A percentile compares a stretch with the other conserved stretches of the same genome.
Conservation (phyloP, 2,329 filamentous ascomycete genomes). For the Fusarium euwallaceae region DNA sequence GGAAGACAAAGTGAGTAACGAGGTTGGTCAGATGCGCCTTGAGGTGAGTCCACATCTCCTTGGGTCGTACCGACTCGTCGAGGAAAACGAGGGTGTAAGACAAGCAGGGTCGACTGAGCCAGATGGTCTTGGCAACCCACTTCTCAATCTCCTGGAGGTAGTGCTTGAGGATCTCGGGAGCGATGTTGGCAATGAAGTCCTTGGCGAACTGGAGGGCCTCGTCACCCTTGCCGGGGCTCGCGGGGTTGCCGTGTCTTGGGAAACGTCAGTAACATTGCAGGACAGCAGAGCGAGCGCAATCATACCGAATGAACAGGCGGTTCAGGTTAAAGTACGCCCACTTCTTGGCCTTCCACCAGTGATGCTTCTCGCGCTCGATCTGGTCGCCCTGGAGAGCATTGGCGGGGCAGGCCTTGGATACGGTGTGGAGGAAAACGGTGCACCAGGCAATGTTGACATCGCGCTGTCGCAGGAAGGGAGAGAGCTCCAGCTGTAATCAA, state of each 20-base stretch:
- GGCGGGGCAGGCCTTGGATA: constrained; percentile 85
- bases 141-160: constrained; percentile 96
- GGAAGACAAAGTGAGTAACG: constrained; percentile 95
- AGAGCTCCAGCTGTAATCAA: constrained; percentile 81
- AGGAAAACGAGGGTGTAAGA: constrained; percentile 95
- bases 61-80: constrained; percentile 97
- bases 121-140: constrained; percentile 94
- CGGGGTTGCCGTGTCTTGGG: constrained; percentile 87
- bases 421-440: constrained; percentile 90
- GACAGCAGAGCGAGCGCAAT: neutral
- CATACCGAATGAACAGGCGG: constrained; percentile 89
- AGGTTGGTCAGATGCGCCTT: constrained; percentile 94
- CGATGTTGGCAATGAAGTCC: constrained; percentile 90
- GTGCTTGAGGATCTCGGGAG: constrained; percentile 94
- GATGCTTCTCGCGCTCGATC: constrained; percentile 89
- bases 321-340: constrained; percentile 99
- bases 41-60: constrained; percentile 95
- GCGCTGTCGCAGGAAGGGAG: constrained; percentile 80
- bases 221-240: constrained; percentile 78
- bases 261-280: constrained; percentile 14
- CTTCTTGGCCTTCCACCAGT: constrained; percentile 99
- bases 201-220: constrained; percentile 88
- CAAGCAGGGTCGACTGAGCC: constrained; percentile 94
- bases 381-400: constrained; percentile 85
- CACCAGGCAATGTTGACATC: constrained; percentile 94